Evolutionary conservation across 192 early-diverging fungal genomes (phyloP).

Genomic region (Coemansia reversa): DNA sequence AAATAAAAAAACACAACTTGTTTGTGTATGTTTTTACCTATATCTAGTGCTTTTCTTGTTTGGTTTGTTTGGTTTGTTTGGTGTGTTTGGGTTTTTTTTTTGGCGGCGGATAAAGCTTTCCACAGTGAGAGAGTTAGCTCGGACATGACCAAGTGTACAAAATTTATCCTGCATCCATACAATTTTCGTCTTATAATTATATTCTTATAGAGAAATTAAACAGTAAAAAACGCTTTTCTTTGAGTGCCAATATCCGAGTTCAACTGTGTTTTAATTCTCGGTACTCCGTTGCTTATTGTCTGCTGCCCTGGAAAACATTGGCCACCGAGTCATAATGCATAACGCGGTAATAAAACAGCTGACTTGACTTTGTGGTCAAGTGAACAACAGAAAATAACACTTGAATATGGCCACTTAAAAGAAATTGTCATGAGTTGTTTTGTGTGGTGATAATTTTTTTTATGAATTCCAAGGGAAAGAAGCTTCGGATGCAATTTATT

Average conservation of each 20-base stretch:
- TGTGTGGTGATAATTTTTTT: neutral
- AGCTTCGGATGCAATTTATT: neutral
- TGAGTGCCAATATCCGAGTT: neutral
- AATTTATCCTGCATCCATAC: neutral
- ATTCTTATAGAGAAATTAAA: neutral
- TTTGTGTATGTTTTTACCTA: no score
- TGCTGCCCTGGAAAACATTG: neutral
- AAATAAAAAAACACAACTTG: no score
- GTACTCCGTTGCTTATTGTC: constrained; percentile 6
- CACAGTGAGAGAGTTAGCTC: no score
- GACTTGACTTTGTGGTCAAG: neutral
- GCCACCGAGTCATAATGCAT: neutral
- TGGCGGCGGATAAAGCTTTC: neutral
- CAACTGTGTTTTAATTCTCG: constrained; percentile 1
- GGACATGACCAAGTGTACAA: neutral
- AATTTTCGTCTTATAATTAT: neutral
- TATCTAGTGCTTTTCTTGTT: no score
- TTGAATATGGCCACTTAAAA: neutral
- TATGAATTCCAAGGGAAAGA: neutral
- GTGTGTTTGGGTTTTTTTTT: no score
- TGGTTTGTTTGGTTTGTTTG: no score
- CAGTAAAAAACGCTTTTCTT: constrained; percentile 3
- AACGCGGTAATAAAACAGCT: neutral
- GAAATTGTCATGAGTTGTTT: neutral
- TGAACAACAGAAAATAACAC: neutral